Base-by-base conservation (phyloP, 1,284 basidiomycete genomes). In the Cystobasidiaceae sp. region DNA sequence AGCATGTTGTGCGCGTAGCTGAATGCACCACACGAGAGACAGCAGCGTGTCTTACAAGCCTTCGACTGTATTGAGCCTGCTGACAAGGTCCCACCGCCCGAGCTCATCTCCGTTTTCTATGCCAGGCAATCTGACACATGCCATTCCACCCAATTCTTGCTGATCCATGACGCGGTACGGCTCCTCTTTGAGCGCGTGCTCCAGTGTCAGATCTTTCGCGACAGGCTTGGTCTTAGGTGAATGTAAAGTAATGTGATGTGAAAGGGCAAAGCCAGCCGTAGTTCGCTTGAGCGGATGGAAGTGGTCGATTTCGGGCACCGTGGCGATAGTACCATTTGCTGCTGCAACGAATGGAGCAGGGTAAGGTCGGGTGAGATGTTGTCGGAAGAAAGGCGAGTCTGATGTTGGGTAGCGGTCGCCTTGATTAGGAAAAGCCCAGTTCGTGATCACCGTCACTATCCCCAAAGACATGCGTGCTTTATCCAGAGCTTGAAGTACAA, bases 361-460 rank as follows among this genome's bases (percentile, higher is more conserved):
- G 61, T 45, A 67, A 8, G 52, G 54, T 27, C 52, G 57, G 32
- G 60, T 77, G 74, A 15, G 74, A 74, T 19, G 76, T 71, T 15
- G 81, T 82, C 70, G 81, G 83, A 15, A 79, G 80, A 59, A 78
- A 76, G 63, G 66, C 56, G 56, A 85, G 79, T 74, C 82, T 82
- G 70, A 83, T 85, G 65, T 76, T 80, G 74, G 82, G 84, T 67
- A 80, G 76, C 32, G 76, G 75, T 57, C 72, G 69, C 37, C 65
- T 67, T 62, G 43, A 67, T 56, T 1, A 62, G 69, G 43, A 57
- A 60, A 13, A 71, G 70, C 85, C 86, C 86, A 86, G 73, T 85
- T 88, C 2, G 85, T 83, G 27, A 87, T 71, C 33, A 86, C 72
- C 30, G 81, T 80, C 33, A 86, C 75, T 8, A 84, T 80, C 6